A percentile compares a stretch with the other conserved stretches of the same genome.
These are phyloP conservation scores for Emericellopsis terricola DNA, from an alignment of 495 filamentous ascomycete genomes.

Conservation along the genomic window DNA sequence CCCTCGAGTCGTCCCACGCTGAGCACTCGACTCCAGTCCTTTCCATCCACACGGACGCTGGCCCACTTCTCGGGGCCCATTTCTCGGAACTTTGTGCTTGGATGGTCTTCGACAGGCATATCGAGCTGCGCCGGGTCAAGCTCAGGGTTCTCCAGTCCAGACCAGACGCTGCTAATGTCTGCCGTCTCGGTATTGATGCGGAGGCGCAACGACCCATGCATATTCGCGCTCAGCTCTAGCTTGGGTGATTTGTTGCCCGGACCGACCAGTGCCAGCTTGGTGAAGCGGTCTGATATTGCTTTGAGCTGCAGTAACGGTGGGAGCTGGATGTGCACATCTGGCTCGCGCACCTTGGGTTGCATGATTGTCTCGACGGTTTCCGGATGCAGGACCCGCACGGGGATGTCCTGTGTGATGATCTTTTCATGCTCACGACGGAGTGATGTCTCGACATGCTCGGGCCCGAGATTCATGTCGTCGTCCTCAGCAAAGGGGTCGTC, in stretches of 20 bases:
- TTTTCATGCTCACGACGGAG: slow-evolving; percentile 52
- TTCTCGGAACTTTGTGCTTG: slow-evolving; percentile 49
- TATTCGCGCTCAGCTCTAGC: slow-evolving; percentile 70
- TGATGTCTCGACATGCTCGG: slow-evolving; percentile 22
- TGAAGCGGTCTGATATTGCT: slow-evolving; percentile 84
- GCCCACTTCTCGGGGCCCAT: slow-evolving; percentile 54
- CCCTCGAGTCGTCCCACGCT: slow-evolving; percentile 79
- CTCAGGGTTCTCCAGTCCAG: slow-evolving; percentile 63
- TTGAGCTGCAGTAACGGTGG: slow-evolving; percentile 73
- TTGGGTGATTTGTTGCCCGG: slow-evolving; percentile 27
- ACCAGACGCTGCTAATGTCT: slow-evolving; percentile 68
- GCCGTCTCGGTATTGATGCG: slow-evolving; percentile 61
- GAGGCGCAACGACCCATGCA: slow-evolving; percentile 70
- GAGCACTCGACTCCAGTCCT: slow-evolving; percentile 77
- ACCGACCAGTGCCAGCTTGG: slow-evolving; percentile 35
- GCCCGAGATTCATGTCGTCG: slow-evolving; percentile 24
- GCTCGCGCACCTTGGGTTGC: slow-evolving; percentile 77
- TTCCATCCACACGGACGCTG: slow-evolving; percentile 73
- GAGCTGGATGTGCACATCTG: slow-evolving; percentile 84
- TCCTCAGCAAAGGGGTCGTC: slow-evolving; percentile 9
- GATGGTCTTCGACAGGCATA: slow-evolving; percentile 50
- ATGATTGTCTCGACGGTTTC: slow-evolving; percentile 67
- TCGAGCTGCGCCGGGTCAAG: slow-evolving; percentile 55
- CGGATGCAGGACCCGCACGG: slow-evolving; percentile 72
- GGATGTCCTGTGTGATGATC: slow-evolving; percentile 86